phyloP scores from a whole-genome alignment of 2,329 filamentous ascomycete species.

The Neopestalotiopsis rosae region DNA sequence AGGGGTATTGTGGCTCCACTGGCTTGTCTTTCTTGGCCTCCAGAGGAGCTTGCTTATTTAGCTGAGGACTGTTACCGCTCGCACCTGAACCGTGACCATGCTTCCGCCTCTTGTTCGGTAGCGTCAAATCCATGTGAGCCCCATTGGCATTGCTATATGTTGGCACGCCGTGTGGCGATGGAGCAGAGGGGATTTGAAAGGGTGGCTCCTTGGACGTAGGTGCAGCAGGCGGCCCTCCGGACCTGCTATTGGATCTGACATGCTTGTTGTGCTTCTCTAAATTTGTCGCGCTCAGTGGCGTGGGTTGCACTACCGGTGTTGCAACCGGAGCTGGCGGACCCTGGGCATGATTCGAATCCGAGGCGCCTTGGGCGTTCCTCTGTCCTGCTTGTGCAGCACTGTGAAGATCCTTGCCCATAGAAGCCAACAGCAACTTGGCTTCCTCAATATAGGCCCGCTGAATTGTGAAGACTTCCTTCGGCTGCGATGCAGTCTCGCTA shows the following conservation, averaged over 20 bases:
- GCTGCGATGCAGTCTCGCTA: constrained; percentile 48
- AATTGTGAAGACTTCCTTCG: constrained; percentile 58
- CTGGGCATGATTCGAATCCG: constrained; percentile 31
- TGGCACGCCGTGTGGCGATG: constrained; percentile 65
- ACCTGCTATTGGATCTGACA: constrained; percentile 50
- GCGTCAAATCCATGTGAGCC: constrained; percentile 30
- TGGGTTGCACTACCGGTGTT: constrained; percentile 37
- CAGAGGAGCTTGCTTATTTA: constrained; percentile 53
- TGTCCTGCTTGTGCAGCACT: constrained; percentile 35
- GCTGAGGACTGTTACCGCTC: constrained; percentile 51
- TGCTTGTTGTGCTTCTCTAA: constrained; percentile 59
- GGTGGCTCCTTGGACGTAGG: constrained; percentile 63
- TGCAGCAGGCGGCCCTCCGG: constrained; percentile 57
- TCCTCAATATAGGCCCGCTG: constrained; percentile 56
- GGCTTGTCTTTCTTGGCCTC: constrained; percentile 45
- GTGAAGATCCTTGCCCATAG: constrained; percentile 56
- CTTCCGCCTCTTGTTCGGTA: constrained; percentile 62
- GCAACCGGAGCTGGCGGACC: constrained; percentile 33
- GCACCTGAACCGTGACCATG: constrained; percentile 45
- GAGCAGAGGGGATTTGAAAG: constrained; percentile 56
- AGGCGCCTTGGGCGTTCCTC: constrained; percentile 27
- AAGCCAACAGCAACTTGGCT: constrained; percentile 51
- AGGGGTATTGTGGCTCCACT: constrained; percentile 51
- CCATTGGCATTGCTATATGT: constrained; percentile 53
- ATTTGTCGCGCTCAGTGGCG: constrained; percentile 52